These are phyloP conservation scores for Beverwykella pulmonaria DNA, from an alignment of 495 filamentous ascomycete species.

Conservation along the genomic window DNA sequence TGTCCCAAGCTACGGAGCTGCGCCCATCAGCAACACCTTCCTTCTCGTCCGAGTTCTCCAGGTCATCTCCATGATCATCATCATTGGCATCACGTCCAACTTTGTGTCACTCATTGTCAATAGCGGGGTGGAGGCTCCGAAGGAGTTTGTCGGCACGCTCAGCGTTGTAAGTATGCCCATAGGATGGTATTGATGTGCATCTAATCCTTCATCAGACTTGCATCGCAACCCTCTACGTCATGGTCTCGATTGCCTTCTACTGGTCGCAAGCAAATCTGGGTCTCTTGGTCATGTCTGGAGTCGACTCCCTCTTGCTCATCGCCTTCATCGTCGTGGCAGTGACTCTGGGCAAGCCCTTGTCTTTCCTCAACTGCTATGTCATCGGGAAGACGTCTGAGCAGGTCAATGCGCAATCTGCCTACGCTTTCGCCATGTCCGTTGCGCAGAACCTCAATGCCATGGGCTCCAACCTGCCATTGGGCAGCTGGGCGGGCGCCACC, in stretches of 20 bases:
- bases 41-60: conserved; percentile 71
- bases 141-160: conserved; percentile 75
- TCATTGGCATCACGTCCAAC: conserved; percentile 80
- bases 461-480: conserved; percentile 53
- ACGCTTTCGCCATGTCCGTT: conserved; percentile 45
- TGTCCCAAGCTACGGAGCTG: conserved; percentile 64
- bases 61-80: conserved; percentile 69
- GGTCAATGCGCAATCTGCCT: conserved; percentile 42
- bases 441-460: conserved; percentile 49
- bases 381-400: conserved; percentile 34
- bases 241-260: conserved; percentile 76
- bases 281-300: conserved; percentile 63
- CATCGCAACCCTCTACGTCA: conserved; percentile 74
- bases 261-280: conserved; percentile 70
- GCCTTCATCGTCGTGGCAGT: conserved; percentile 71
- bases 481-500: conserved; percentile 64
- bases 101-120: conserved; percentile 80
- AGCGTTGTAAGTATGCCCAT: conserved; percentile 65
- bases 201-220: conserved; percentile 58
- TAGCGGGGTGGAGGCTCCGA: conserved; percentile 62
- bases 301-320: conserved; percentile 69
- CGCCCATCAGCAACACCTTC: conserved; percentile 72
- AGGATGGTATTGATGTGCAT: neutral
- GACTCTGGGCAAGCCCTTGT: conserved; percentile 77
- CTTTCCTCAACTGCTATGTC: conserved; percentile 70